Base-by-base conservation (phyloP, 1,284 basidiomycete species). In the Cryptococcus amylolentus region DNA sequence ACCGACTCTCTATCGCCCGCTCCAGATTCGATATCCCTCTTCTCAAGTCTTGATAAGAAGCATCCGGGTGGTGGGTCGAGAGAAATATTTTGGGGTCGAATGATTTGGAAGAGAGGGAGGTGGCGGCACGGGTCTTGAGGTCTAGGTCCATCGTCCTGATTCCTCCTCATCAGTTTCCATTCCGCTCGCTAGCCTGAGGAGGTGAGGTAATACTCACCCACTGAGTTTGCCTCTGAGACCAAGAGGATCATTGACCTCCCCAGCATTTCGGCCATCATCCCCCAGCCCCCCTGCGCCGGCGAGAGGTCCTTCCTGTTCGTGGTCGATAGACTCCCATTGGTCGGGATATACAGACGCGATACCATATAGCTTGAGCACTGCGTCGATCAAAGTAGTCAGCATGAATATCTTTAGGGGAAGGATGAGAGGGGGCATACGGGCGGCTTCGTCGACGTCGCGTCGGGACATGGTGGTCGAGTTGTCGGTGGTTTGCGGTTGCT, bases 71-170 rank as follows among this genome's bases (percentile, higher is more conserved):
- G 14, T 95, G 86, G 3, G 86, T 86, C 7, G 91, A 89, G 28
- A 99, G 82, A 74, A 97, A 99, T 0, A 84, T 83, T 72, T 97
- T 98, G 14, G 96, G 90, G 71, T 98, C 91, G 78, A 99, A 99
- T 1, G 89, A 85, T 77, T 98, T 99, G 49, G 91, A 95, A 2
- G 87, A 86, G 9, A 94, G 84, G 43, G 89, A 80, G 56, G 93
- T 86, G 5, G 88, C 80, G 5, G 48, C 37, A 74, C 75, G 69
- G 42, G 73, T 76, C 52, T 69, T 66, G 26, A 77, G 61, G 58
- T 77, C 75, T 18, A 76, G 51, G 8, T 66, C 64, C 28, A 55
- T 58, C 5, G 63, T 53, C 6, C 72, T 75, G 51, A 18, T 16
- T 31, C 26, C 9, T 43, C 43, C 23, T 37, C 23, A 28, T 26